Percentiles rank a stretch among this genome's conserved stretches.
Conservation (phyloP, 2,329 filamentous ascomycete species). For the Byssochlamys sp. region DNA sequence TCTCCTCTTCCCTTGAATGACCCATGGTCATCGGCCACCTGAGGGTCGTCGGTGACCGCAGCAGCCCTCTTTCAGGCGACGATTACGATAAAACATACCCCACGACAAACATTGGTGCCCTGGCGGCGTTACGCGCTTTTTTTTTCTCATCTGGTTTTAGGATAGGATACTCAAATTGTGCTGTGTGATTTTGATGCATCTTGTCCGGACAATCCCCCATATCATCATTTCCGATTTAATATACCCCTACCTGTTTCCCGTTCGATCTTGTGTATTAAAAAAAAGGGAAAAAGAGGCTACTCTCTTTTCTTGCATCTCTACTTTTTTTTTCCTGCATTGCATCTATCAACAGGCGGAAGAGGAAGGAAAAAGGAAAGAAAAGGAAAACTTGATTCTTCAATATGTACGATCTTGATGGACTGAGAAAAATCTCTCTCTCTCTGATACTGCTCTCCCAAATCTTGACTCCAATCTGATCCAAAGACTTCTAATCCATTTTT, state of each 20-base stretch:
- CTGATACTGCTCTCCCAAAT: neutral
- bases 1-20: neutral
- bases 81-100: neutral
- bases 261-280: neutral
- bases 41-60: neutral
- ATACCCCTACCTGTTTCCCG: neutral
- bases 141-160: neutral
- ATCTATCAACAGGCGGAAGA: neutral
- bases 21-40: neutral
- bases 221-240: neutral
- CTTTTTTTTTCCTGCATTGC: neutral
- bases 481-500: too few species aligned
- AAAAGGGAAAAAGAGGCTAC: neutral
- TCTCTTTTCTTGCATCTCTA: neutral
- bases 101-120: neutral
- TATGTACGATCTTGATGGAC: neutral
- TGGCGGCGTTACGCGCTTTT: neutral
- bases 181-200: neutral
- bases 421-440: neutral
- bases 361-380: neutral
- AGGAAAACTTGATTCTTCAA: neutral
- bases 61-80: neutral
- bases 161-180: neutral
- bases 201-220: neutral
- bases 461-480: neutral